These are phyloP conservation scores for Hirsutella minnesotensis DNA, from an alignment of 2,329 filamentous ascomycete genomes.

Conservation along the genomic window DNA sequence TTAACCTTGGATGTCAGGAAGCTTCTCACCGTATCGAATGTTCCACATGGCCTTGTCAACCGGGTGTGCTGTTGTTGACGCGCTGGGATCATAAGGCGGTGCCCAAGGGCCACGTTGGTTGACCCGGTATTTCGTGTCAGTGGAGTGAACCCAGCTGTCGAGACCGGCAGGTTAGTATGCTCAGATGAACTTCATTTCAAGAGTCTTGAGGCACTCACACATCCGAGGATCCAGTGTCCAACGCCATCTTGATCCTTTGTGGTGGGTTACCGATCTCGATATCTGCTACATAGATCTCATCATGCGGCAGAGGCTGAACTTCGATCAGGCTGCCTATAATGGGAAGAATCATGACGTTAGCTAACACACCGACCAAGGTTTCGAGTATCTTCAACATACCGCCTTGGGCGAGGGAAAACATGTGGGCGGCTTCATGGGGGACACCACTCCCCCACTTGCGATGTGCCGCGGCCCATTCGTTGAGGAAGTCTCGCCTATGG, in stretches of 20 bases:
- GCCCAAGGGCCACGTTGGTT: constrained; percentile 23
- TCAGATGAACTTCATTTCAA: not conserved
- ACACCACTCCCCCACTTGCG: constrained; percentile 21
- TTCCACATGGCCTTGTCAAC: constrained; percentile 34
- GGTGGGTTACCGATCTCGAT: constrained; percentile 34
- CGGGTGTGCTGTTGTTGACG: constrained; percentile 29
- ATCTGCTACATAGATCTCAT: constrained; percentile 31
- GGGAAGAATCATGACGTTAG: no score
- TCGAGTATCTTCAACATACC: no score
- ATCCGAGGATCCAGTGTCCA: constrained; percentile 44
- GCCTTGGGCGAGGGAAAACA: constrained; percentile 17
- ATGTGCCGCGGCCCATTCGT: constrained; percentile 20
- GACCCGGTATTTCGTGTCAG: constrained; percentile 28
- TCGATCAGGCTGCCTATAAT: constrained; percentile 18
- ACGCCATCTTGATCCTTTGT: constrained; percentile 33
- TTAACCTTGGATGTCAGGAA: not conserved
- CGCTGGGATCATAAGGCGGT: constrained; percentile 29
- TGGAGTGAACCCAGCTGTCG: constrained; percentile 42
- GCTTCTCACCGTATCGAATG: constrained; percentile 34
- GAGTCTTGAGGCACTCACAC: constrained; percentile 41
- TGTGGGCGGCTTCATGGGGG: constrained; percentile 8
- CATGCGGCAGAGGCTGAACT: constrained; percentile 24
- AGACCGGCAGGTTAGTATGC: constrained; percentile 2
- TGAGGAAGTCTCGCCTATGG: constrained; percentile 17
- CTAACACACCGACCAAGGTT: no score